Evolutionary conservation across 306 rosid species (phyloP).

Genomic region (Quercus agrifolia): DNA sequence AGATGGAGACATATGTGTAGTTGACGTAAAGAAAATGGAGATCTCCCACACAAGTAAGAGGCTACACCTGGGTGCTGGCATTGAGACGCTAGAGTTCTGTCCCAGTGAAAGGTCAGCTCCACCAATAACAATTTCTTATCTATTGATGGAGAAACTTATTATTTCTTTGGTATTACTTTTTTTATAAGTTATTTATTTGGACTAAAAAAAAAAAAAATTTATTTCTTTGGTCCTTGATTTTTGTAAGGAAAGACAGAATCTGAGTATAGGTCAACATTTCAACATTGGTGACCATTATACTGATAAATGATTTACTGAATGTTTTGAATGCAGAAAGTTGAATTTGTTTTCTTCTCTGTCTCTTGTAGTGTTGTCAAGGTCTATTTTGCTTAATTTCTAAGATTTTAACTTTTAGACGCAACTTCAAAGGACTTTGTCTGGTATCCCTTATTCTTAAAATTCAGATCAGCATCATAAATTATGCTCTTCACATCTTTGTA

Average conservation of each 20-base stretch:
- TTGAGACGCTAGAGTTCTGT: conserved; percentile 73
- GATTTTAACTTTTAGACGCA: neutral
- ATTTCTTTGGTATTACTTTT: neutral
- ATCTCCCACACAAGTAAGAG: conserved; percentile 80
- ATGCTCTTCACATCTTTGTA: neutral
- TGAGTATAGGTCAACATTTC: too few species aligned
- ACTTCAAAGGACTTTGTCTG: neutral
- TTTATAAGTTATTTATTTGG: too few species aligned
- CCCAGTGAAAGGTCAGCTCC: conserved; percentile 75
- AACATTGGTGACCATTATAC: too few species aligned
- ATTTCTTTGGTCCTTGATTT: too few species aligned
- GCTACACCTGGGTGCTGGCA: conserved; percentile 80
- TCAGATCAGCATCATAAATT: neutral
- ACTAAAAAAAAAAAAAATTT: too few species aligned
- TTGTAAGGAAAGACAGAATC: too few species aligned
- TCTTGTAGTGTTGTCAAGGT: neutral
- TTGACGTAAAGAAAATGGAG: conserved; percentile 89
- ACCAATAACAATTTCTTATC: neutral
- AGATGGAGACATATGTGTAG: conserved; percentile 89
- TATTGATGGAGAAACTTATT: neutral
- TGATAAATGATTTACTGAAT: too few species aligned
- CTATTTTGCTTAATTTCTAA: neutral
- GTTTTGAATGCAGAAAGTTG: too few species aligned
- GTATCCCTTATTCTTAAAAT: neutral
- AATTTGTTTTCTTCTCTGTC: too few species aligned